These are phyloP conservation scores for Arthromyces matolae DNA, from an alignment of 768 basidiomycete genomes.

Conservation along the genomic window DNA sequence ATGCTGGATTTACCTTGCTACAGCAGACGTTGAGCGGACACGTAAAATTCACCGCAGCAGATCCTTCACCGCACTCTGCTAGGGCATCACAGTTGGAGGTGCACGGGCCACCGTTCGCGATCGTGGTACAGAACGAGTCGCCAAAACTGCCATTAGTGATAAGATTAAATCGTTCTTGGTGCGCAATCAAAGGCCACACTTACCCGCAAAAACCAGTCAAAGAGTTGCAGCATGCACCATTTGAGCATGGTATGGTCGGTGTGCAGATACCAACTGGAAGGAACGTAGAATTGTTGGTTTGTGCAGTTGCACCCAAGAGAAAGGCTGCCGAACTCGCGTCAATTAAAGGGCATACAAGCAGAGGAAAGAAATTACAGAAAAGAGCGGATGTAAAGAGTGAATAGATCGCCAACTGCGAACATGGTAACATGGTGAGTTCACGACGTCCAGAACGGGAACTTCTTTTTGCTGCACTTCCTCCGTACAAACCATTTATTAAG, in stretches of 20 bases:
- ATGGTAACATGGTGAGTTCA: too few species aligned
- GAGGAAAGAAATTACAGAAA: not conserved
- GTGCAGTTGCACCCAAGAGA: not conserved
- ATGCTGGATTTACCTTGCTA: not conserved
- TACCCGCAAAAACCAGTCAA: not conserved
- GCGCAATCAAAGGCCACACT: not conserved
- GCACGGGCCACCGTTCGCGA: not conserved
- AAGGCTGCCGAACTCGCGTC: not conserved
- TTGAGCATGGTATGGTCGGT: not conserved
- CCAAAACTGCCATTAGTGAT: not conserved
- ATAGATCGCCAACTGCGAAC: too few species aligned
- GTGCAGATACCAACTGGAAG: not conserved
- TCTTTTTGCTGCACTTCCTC: too few species aligned
- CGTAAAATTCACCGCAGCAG: not conserved
- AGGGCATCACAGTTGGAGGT: slow-evolving; percentile 1
- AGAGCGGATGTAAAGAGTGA: too few species aligned
- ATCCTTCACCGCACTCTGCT: not conserved
- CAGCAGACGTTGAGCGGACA: slow-evolving; percentile 1
- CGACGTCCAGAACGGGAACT: too few species aligned
- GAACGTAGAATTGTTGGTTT: not conserved
- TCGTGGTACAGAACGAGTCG: not conserved
- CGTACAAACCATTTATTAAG: too few species aligned
- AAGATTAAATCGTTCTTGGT: not conserved
- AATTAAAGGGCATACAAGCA: not conserved
- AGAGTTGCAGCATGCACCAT: slow-evolving; percentile 1